Evolutionary conservation across 2,329 filamentous ascomycete species (phyloP).

Genomic region (Neonectria hederae): DNA sequence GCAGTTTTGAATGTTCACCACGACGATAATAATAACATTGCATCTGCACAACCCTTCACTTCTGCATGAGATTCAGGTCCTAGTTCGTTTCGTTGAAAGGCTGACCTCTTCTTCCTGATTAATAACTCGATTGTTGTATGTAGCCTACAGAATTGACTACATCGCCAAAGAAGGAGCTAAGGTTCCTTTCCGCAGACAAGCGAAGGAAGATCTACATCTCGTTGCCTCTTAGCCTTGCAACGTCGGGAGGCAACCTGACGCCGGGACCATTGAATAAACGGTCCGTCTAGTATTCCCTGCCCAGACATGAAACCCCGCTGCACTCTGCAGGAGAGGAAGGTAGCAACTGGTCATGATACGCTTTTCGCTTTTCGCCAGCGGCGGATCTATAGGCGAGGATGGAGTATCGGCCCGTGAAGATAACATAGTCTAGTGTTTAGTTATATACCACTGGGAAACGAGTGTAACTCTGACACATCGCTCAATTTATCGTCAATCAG

Average conservation of each 20-base stretch:
- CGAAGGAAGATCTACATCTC: not conserved
- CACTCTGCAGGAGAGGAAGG: not conserved
- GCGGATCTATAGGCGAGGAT: not conserved
- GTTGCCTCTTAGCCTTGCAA: not conserved
- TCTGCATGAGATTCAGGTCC: too few relatives aligned
- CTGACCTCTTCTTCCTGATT: not conserved
- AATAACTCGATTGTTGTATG: not conserved
- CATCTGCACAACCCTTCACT: not conserved
- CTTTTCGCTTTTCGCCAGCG: not conserved
- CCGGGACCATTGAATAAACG: not conserved
- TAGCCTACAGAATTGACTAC: not conserved
- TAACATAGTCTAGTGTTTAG: not conserved
- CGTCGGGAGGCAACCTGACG: not conserved
- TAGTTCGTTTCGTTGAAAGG: not conserved
- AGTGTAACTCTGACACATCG: not conserved
- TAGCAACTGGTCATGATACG: not conserved
- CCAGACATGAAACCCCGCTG: not conserved
- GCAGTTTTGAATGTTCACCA: too few relatives aligned
- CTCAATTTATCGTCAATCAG: not conserved
- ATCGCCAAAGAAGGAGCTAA: not conserved
- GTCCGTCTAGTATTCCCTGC: not conserved
- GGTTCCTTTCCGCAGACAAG: not conserved
- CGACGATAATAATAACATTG: too few relatives aligned
- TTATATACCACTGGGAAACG: not conserved
- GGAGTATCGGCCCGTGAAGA: not conserved